Conservation (phyloP, 768 basidiomycete species). For the Lactarius akahatsu region DNA sequence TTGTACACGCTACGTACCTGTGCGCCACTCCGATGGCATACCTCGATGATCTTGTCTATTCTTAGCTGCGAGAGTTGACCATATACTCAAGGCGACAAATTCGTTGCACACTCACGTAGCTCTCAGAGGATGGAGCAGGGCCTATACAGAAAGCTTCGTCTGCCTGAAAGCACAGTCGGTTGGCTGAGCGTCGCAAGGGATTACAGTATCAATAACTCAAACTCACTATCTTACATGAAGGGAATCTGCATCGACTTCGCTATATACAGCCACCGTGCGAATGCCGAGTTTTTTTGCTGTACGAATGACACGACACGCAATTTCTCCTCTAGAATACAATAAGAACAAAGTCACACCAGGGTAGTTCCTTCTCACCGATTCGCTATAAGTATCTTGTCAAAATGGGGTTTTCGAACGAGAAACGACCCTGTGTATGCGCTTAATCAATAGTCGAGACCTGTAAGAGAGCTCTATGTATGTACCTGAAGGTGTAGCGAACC, state of each 20-base stretch:
- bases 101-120: slow-evolving; percentile 65
- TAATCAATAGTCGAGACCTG: neutral
- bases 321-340: slow-evolving; percentile 69
- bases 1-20: slow-evolving; percentile 51
- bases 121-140: slow-evolving; percentile 83
- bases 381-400: slow-evolving; percentile 89
- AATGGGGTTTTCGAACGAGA: slow-evolving; percentile 50
- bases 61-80: slow-evolving; percentile 52
- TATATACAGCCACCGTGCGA: slow-evolving; percentile 89
- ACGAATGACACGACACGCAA: slow-evolving; percentile 91
- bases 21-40: slow-evolving; percentile 78
- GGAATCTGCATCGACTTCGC: slow-evolving; percentile 77
- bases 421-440: neutral
- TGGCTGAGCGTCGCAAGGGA: neutral
- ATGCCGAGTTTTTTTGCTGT: slow-evolving; percentile 87
- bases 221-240: slow-evolving; percentile 81
- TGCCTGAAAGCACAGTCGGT: slow-evolving; percentile 39
- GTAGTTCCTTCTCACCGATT: slow-evolving; percentile 59
- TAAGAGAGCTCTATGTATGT: neutral
- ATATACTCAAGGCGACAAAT: neutral
- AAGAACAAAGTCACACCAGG: neutral
- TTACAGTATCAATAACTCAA: too few relatives aligned
- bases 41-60: slow-evolving; percentile 85
- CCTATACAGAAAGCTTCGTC: slow-evolving; percentile 72
- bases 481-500: slow-evolving; percentile 16